Conservation (phyloP, 441 rosid species). For the Euphorbia schlechtendalii region DNA sequence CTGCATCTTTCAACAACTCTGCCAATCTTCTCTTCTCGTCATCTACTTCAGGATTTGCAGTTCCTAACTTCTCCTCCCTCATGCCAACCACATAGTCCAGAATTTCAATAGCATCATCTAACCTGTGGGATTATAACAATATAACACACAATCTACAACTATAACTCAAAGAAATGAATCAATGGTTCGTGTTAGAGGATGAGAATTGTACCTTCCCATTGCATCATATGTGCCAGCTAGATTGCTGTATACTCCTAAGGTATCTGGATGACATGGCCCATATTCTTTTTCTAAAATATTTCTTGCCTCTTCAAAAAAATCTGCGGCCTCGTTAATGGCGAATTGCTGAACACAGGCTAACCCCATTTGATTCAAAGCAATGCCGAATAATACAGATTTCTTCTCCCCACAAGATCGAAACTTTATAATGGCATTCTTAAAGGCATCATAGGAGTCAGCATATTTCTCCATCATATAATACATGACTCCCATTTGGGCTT, state of each 20-base stretch:
- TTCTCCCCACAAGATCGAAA: conserved; percentile 72
- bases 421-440: conserved; percentile 53
- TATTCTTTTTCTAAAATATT: conserved; percentile 65
- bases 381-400: conserved; percentile 65
- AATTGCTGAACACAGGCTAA: conserved; percentile 67
- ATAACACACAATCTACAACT: neutral
- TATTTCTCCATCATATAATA: conserved; percentile 74
- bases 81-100: conserved; percentile 67
- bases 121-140: conserved; percentile 32
- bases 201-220: conserved; percentile 64
- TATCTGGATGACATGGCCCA: conserved; percentile 83
- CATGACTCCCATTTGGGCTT: conserved; percentile 87
- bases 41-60: conserved; percentile 83
- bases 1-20: conserved; percentile 80
- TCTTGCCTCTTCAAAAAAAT: conserved; percentile 79
- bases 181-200: neutral
- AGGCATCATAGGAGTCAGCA: conserved; percentile 55
- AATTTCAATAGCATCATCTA: conserved; percentile 79
- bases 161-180: neutral
- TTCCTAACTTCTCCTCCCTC: conserved; percentile 92
- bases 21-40: conserved; percentile 69
- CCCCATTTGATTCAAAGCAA: conserved; percentile 83
- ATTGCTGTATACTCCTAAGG: conserved; percentile 78
- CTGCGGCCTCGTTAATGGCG: conserved; percentile 76
- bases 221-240: conserved; percentile 95